These are phyloP conservation scores for Rhynchosporium agropyri DNA, from an alignment of 2,329 filamentous ascomycete species.

Conservation along the genomic window DNA sequence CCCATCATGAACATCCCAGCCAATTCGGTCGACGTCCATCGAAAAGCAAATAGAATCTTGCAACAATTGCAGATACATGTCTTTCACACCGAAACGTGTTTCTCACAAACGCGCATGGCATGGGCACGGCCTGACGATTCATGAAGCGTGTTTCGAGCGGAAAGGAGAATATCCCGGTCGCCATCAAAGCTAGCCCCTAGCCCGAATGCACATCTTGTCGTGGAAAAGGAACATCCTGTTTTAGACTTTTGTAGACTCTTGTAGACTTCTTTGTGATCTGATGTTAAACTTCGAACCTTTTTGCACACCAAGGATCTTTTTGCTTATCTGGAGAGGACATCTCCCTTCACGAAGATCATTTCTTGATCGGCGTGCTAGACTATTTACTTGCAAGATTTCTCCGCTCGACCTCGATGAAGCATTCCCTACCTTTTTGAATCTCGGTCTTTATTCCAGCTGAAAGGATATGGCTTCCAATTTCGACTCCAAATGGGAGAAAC, in stretches of 20 bases:
- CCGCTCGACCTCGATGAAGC: background rate
- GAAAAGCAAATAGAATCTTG: background rate
- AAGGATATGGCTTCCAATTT: conserved; percentile 13
- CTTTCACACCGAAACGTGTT: conserved; percentile 8
- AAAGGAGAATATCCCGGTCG: background rate
- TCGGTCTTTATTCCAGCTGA: background rate
- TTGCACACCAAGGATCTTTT: background rate
- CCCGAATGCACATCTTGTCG: background rate
- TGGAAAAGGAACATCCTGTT: background rate
- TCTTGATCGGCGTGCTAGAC: background rate
- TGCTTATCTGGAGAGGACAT: conserved; percentile 1
- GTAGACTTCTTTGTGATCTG: conserved; percentile 4
- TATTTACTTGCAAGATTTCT: background rate
- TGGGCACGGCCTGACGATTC: conserved; percentile 1
- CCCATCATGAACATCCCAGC: background rate
- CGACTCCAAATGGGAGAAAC: conserved; percentile 13
- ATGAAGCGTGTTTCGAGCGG: background rate
- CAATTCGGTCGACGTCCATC: background rate
- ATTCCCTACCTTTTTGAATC: background rate
- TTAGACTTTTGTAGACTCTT: background rate
- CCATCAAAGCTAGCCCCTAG: conserved; percentile 7
- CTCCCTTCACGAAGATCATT: background rate
- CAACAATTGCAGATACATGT: conserved; percentile 6
- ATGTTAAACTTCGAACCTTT: conserved; percentile 2
- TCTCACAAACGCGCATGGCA: conserved; percentile 5